Base-by-base conservation (phyloP, 2,329 filamentous ascomycete species). In the Ophiostoma perfectum region DNA sequence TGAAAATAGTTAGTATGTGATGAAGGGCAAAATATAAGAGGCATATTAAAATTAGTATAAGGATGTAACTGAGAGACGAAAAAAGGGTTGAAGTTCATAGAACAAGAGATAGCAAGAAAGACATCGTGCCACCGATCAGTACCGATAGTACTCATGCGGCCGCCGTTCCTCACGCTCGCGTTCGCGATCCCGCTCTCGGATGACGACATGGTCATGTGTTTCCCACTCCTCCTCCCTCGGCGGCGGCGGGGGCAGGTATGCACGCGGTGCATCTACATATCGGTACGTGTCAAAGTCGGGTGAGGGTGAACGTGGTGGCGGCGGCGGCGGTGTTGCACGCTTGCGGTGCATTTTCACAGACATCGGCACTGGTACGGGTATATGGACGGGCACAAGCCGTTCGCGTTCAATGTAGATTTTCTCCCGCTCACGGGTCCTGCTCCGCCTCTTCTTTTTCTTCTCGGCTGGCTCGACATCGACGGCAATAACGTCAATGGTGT, bases 401-500 rank as follows among this genome's bases (percentile, higher is more conserved):
- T 86, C 84, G 39, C 83, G 67, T 66, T 70, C 67, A 36, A 71
- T 45, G 18, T 71, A 71, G 16, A 71, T 62, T 45, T 77, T 77
- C 63, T 83, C 79, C 14, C 76, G 73, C 64, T 70, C 73, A 64
- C 64, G 65, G 70, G 63, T 68, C 60, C 75, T 36, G 47, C 66
- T 42, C 14, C 36, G 49, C 18, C 14, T 36, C 52, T 64, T 67
- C 66, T 69, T 70, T 41, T 64, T 49, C 38, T 66, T 70, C 66
- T 70, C 64, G 39, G 47, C 27, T 47, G 78, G 77, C 66, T 80
- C 79, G 44, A 81, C 75, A 73, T 80, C 78, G 3, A 81, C 79
- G 66, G 78, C 78, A 68, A 80, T 80, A 63, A 80, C 78, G 72
- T 81, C 79, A 70, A 80, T 80, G 36, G 74, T 72, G 72, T 76